Percentiles rank a stretch among this genome's conserved stretches.
Conservation (phyloP, 495 filamentous ascomycete species). For the Daldinia caldariorum region DNA sequence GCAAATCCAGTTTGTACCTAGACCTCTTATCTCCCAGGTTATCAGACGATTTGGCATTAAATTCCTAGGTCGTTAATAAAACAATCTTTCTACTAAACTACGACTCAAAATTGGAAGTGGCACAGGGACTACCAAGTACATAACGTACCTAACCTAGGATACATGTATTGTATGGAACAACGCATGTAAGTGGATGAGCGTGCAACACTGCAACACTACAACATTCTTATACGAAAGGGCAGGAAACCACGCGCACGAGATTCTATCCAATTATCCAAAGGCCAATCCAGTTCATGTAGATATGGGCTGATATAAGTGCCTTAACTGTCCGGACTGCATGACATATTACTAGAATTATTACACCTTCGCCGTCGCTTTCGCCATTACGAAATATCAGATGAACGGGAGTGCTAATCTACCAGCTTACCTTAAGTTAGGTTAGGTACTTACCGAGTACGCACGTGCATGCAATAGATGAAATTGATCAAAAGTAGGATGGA, state of each 20-base stretch:
- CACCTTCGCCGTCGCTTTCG: too few relatives aligned
- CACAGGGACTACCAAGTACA: not conserved
- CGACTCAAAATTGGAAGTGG: constrained; percentile 2
- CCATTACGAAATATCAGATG: not conserved
- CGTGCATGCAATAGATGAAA: not conserved
- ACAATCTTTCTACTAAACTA: not conserved
- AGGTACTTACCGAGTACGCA: not conserved
- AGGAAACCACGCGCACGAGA: constrained; percentile 28
- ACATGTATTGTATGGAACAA: not conserved
- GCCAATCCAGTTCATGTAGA: constrained; percentile 22
- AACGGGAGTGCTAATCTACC: not conserved
- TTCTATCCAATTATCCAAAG: not conserved
- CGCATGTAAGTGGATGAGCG: not conserved
- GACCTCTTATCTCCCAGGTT: not conserved
- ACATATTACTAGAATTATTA: constrained; percentile 15
- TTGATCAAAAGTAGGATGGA: not conserved
- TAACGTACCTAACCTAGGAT: too few relatives aligned
- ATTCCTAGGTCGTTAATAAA: not conserved
- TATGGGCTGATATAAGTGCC: constrained; percentile 33
- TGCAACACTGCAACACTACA: not conserved
- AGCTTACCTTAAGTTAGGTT: too few relatives aligned
- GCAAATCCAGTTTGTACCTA: not conserved
- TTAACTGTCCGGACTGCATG: constrained; percentile 34
- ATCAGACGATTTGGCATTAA: not conserved
- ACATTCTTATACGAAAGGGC: constrained; percentile 7